Evolutionary conservation across 2,329 filamentous ascomycete species (phyloP).

Genomic region (Akanthomyces muscarius): DNA sequence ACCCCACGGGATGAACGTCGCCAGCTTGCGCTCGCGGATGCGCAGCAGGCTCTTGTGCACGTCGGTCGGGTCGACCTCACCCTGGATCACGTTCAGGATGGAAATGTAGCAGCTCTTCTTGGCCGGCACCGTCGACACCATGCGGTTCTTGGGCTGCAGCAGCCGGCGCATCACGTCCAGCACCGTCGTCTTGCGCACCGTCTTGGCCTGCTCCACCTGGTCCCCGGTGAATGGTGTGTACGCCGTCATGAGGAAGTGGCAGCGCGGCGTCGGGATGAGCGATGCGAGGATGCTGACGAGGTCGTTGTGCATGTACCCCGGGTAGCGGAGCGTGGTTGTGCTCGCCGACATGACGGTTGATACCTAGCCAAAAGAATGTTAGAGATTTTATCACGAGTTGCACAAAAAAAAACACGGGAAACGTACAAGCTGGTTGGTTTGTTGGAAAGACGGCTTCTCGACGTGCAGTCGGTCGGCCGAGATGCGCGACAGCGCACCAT

Average conservation of each 20-base stretch:
- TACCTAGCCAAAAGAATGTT: conserved; percentile 44
- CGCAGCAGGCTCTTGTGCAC: conserved; percentile 96
- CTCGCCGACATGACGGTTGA: conserved; percentile 98
- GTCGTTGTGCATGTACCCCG: conserved; percentile 99
- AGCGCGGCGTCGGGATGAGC: conserved; percentile 90
- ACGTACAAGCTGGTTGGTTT: conserved; percentile 87
- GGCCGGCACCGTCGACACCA: conserved; percentile 92
- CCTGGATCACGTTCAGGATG: conserved; percentile 97
- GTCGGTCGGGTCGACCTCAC: conserved; percentile 95
- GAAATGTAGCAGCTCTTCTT: conserved; percentile 99
- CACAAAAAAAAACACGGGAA: neutral
- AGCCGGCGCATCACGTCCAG: conserved; percentile 95
- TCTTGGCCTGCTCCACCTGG: conserved; percentile 94
- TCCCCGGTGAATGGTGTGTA: conserved; percentile 98
- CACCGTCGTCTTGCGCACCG: conserved; percentile 95
- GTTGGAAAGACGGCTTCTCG: conserved; percentile 91
- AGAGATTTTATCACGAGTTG: neutral
- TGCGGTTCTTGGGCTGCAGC: conserved; percentile 96
- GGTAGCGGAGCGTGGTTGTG: conserved; percentile 93
- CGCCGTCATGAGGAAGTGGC: conserved; percentile 97
- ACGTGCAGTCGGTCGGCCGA: conserved; percentile 92
- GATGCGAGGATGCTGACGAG: conserved; percentile 95
- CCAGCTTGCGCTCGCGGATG: conserved; percentile 88
- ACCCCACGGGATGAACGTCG: conserved; percentile 97
- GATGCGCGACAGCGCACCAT: conserved; percentile 88